These are phyloP conservation scores for Escallonia rubra DNA, from an alignment of 129 eudicot genomes.

Conservation along the genomic window DNA sequence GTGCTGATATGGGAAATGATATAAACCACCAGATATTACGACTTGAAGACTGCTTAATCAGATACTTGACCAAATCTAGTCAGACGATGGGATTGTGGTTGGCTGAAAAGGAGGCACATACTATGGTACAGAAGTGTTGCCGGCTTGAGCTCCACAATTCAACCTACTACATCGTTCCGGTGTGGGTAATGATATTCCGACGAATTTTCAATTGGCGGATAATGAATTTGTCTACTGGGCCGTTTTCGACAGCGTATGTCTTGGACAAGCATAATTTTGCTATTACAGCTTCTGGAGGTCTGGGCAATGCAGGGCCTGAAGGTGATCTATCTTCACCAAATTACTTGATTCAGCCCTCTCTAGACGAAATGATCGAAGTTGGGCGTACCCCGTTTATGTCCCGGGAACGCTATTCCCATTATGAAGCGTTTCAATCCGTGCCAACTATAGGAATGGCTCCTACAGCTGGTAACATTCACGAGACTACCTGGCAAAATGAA, in stretches of 20 bases:
- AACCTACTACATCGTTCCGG: slow-evolving; percentile 54
- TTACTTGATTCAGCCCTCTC: slow-evolving; percentile 34
- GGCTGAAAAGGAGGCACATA: slow-evolving; percentile 59
- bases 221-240: slow-evolving; percentile 33
- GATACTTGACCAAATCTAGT: slow-evolving; percentile 47
- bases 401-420: slow-evolving; percentile 13
- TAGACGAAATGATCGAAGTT: slow-evolving; percentile 85
- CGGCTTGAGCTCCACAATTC: slow-evolving; percentile 61
- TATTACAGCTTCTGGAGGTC: slow-evolving; percentile 1
- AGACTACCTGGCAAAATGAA: neutral
- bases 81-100: slow-evolving; percentile 44
- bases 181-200: slow-evolving; percentile 63
- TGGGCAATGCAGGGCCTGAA: slow-evolving; percentile 15
- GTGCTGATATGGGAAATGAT: slow-evolving; percentile 21
- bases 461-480: neutral
- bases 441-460: neutral
- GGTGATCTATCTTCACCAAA: slow-evolving; percentile 9
- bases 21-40: slow-evolving; percentile 42
- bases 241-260: slow-evolving; percentile 41
- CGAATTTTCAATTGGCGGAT: slow-evolving; percentile 80
- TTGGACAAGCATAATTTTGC: slow-evolving; percentile 24
- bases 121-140: slow-evolving; percentile 48
- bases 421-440: slow-evolving; percentile 6
- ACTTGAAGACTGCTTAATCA: slow-evolving; percentile 54
- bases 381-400: slow-evolving; percentile 21